Conservation (phyloP, 2,329 filamentous ascomycete genomes). For the Neospermospora avenae region DNA sequence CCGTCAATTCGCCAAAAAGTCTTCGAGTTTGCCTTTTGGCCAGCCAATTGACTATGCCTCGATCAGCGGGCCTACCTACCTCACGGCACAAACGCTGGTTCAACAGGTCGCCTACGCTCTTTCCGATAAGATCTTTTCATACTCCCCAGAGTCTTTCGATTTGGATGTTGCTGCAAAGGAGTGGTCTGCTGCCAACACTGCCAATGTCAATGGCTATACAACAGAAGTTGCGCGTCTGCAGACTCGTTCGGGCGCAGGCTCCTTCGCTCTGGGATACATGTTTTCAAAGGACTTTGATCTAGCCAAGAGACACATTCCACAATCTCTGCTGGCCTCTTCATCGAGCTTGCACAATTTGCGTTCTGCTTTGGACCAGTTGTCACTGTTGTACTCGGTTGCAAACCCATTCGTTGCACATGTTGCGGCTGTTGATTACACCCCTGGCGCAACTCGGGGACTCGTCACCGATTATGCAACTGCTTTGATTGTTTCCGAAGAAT, state of each 20-base stretch:
- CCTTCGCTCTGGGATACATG: constrained; percentile 91
- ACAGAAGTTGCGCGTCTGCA: constrained; percentile 79
- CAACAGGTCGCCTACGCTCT: constrained; percentile 95
- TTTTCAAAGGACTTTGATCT: constrained; percentile 97
- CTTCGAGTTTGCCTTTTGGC: constrained; percentile 55
- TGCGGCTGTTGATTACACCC: constrained; percentile 81
- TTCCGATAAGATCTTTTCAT: constrained; percentile 96
- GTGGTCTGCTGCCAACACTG: constrained; percentile 68
- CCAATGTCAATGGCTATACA: constrained; percentile 78
- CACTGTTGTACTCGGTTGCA: constrained; percentile 84
- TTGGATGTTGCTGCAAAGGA: constrained; percentile 77
- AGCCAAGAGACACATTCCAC: constrained; percentile 84
- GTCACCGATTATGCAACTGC: constrained; percentile 84
- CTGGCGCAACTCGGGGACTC: constrained; percentile 61
- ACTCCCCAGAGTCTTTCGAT: constrained; percentile 91
- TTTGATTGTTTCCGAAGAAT: constrained; percentile 79
- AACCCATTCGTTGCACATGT: constrained; percentile 93
- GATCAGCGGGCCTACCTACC: constrained; percentile 85
- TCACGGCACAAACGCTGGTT: constrained; percentile 87
- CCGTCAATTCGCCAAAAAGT: constrained; percentile 35
- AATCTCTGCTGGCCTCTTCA: constrained; percentile 84
- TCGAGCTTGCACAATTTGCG: constrained; percentile 78
- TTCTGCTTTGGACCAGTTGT: constrained; percentile 83
- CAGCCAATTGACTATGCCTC: constrained; percentile 51
- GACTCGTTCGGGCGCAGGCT: constrained; percentile 83